Percentiles rank a stretch among this genome's conserved stretches.
phyloP scores from a whole-genome alignment of 495 filamentous ascomycete species.

The Lasiosphaeris hirsuta region DNA sequence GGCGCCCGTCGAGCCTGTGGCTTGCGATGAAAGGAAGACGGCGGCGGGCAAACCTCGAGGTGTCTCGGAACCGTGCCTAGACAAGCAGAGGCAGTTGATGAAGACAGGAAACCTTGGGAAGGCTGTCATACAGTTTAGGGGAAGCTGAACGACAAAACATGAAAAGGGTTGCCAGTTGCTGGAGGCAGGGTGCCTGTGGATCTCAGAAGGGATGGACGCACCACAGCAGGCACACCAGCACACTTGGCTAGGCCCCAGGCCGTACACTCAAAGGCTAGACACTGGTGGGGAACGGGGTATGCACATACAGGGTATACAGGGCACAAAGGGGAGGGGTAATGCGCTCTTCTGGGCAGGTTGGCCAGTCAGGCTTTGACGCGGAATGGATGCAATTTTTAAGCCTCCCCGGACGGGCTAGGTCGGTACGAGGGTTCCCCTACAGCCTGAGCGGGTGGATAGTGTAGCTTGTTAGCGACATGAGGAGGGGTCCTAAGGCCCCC shows the following conservation, averaged over 20 bases:
- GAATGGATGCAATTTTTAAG: neutral
- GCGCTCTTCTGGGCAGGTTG: slow-evolving; percentile 10
- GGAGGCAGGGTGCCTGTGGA: slow-evolving; percentile 13
- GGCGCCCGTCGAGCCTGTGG: neutral
- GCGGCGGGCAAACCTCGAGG: neutral
- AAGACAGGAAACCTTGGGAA: slow-evolving; percentile 3
- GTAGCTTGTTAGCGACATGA: neutral
- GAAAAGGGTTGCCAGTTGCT: neutral
- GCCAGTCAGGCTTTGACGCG: neutral
- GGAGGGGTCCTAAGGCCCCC: neutral
- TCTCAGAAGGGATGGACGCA: slow-evolving; percentile 2
- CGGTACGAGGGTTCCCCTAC: neutral
- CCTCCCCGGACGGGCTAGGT: neutral
- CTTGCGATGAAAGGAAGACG: neutral
- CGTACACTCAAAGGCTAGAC: neutral
- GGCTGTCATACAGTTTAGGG: neutral
- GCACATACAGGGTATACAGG: neutral
- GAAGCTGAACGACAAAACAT: slow-evolving; percentile 2
- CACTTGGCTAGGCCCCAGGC: too few species aligned
- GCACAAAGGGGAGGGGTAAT: slow-evolving; percentile 13
- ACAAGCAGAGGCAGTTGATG: neutral
- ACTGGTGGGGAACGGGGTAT: slow-evolving; percentile 12
- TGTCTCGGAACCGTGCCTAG: neutral
- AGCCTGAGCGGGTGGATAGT: neutral
- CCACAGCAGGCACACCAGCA: neutral